Percentiles rank a stretch among this genome's conserved stretches.
Evolutionary conservation across 2,329 filamentous ascomycete species (phyloP).

Genomic region (Pestalotiopsis sp.): DNA sequence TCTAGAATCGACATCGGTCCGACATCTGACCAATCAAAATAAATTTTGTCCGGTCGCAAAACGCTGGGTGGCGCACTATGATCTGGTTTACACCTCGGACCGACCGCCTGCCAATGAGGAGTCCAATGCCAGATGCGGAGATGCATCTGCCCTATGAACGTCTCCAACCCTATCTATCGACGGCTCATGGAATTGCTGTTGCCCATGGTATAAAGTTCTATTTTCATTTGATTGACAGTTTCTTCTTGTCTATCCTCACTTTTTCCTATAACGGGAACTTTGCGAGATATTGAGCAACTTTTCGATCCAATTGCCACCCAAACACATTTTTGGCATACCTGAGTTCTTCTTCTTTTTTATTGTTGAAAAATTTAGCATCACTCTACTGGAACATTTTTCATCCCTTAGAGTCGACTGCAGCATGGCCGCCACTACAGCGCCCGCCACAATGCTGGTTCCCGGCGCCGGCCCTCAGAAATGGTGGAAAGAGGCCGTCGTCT

Average conservation of each 20-base stretch:
- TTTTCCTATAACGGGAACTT: not conserved
- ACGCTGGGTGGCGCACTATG: not conserved
- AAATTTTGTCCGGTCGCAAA: not conserved
- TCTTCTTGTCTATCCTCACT: not conserved
- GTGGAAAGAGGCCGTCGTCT: slow-evolving; percentile 14
- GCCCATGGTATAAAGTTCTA: not conserved
- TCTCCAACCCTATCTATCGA: not conserved
- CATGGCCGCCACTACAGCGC: not conserved
- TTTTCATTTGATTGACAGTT: not conserved
- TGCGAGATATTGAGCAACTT: too few relatives aligned
- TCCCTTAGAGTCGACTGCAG: not conserved
- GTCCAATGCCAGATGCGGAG: not conserved
- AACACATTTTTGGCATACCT: too few relatives aligned
- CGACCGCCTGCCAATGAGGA: not conserved
- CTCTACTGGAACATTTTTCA: not conserved
- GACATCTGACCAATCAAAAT: not conserved
- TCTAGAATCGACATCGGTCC: not conserved
- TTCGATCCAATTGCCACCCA: too few relatives aligned
- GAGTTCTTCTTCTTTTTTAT: too few relatives aligned
- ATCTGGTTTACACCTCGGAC: not conserved
- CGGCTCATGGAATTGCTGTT: not conserved
- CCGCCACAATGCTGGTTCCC: not conserved
- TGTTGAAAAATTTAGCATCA: too few relatives aligned
- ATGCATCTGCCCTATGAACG: not conserved
- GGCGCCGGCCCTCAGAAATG: not conserved